phyloP scores from a whole-genome alignment of 2,329 filamentous ascomycete species.

The Blumeria graminis region DNA sequence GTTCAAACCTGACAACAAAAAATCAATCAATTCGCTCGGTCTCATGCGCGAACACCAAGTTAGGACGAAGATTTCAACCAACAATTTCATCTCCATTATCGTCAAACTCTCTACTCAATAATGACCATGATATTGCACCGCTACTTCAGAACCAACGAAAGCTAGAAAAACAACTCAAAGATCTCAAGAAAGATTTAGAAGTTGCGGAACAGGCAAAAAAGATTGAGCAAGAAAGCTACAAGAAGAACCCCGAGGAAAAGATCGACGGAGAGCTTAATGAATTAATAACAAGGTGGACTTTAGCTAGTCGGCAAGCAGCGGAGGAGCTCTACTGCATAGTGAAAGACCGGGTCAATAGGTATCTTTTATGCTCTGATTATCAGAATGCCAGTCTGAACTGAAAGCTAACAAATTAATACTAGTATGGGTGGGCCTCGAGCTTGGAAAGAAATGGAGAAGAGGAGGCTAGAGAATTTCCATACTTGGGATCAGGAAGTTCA shows the following conservation, averaged over 20 bases:
- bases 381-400: too few species aligned
- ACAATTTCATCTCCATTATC: slow-evolving; percentile 13
- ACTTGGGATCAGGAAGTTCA: slow-evolving; percentile 18
- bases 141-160: slow-evolving; percentile 15
- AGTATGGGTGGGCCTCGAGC: slow-evolving; percentile 35
- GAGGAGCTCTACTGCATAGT: slow-evolving; percentile 41
- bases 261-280: slow-evolving; percentile 28
- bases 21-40: neutral
- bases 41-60: slow-evolving; percentile 1
- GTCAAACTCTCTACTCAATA: slow-evolving; percentile 11
- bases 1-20: neutral
- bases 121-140: slow-evolving; percentile 13
- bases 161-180: slow-evolving; percentile 12
- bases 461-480: slow-evolving; percentile 18
- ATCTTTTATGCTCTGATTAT: neutral
- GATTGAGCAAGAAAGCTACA: slow-evolving; percentile 19
- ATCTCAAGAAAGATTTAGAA: slow-evolving; percentile 21
- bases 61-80: neutral
- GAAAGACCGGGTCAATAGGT: slow-evolving; percentile 30
- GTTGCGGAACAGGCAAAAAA: slow-evolving; percentile 25
- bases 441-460: slow-evolving; percentile 27
- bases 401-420: neutral
- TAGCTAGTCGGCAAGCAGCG: slow-evolving; percentile 33
- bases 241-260: slow-evolving; percentile 22
- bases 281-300: slow-evolving; percentile 35